Evolutionary conservation across 148 eudicot genomes (phyloP).

Genomic region (Drosera capensis): DNA sequence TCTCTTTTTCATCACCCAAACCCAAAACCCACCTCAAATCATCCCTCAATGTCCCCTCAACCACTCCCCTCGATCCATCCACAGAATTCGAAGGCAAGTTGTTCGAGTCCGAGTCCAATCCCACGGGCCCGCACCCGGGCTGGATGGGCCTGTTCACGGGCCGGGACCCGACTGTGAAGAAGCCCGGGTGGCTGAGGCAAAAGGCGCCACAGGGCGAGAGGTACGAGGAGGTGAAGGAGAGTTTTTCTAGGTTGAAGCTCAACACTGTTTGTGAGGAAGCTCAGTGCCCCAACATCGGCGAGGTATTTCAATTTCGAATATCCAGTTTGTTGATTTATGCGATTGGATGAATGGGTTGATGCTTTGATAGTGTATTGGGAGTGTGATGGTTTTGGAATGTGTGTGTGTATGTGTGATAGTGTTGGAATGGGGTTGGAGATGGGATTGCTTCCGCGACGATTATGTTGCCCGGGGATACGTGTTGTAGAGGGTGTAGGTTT

Average conservation of each 20-base stretch:
- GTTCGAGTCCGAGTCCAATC: constrained; percentile 6
- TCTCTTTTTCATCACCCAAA: no score
- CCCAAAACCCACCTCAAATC: no score
- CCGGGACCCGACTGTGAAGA: constrained; percentile 71
- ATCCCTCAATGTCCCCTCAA: no score
- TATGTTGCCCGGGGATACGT: constrained; percentile 92
- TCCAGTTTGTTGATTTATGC: no score
- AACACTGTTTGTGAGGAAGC: constrained; percentile 93
- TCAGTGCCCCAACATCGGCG: constrained; percentile 85
- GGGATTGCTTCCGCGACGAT: constrained; percentile 95
- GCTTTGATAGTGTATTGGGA: neutral
- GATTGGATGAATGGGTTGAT: neutral
- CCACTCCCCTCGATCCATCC: no score
- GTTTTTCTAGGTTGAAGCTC: constrained; percentile 53
- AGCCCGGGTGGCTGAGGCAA: constrained; percentile 81
- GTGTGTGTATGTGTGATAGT: constrained; percentile 23
- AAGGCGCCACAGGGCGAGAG: constrained; percentile 73
- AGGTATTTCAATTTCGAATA: constrained; percentile 30
- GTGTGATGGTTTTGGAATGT: neutral
- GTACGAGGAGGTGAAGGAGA: constrained; percentile 62
- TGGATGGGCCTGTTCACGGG: constrained; percentile 43
- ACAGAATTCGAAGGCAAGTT: no score
- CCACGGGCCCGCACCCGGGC: constrained; percentile 19
- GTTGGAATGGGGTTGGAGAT: constrained; percentile 97
- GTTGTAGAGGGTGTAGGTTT: constrained; percentile 89